These are phyloP conservation scores for Trichoderma hamatum DNA, from an alignment of 2,329 filamentous ascomycete species.

Conservation along the genomic window DNA sequence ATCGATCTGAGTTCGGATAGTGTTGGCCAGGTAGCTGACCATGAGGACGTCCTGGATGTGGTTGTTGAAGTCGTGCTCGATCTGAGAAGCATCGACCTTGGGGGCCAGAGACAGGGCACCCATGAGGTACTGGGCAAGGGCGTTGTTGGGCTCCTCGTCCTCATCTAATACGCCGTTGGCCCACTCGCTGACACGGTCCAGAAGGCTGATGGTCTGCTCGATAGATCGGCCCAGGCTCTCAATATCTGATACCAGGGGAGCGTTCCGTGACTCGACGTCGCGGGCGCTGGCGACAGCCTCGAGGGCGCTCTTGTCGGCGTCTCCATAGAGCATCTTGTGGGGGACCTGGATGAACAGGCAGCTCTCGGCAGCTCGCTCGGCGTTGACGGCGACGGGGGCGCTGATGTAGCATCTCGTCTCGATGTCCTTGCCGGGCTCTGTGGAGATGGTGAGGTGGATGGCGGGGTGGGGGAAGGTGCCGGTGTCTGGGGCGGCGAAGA, in stretches of 20 bases:
- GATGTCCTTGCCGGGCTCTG: slow-evolving; percentile 83
- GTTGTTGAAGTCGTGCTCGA: slow-evolving; percentile 99
- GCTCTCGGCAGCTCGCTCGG: slow-evolving; percentile 92
- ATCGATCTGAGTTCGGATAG: slow-evolving; percentile 98
- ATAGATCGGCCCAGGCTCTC: slow-evolving; percentile 84
- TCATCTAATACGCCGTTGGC: slow-evolving; percentile 94
- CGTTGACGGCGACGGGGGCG: slow-evolving; percentile 89
- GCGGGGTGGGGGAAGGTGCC: slow-evolving; percentile 98
- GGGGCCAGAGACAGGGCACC: slow-evolving; percentile 90
- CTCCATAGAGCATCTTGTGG: slow-evolving; percentile 88
- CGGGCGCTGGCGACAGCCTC: slow-evolving; percentile 84
- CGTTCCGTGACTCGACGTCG: slow-evolving; percentile 73
- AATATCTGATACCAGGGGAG: slow-evolving; percentile 80
- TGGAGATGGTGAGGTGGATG: slow-evolving; percentile 93
- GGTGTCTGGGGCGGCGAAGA: slow-evolving; percentile 95
- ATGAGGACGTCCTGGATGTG: slow-evolving; percentile 99
- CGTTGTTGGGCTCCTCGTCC: slow-evolving; percentile 84
- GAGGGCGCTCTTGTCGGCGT: slow-evolving; percentile 67
- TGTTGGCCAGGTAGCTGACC: slow-evolving; percentile 97
- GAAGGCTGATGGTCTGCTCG: slow-evolving; percentile 83
- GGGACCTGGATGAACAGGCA: slow-evolving; percentile 98
- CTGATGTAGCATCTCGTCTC: slow-evolving; percentile 94
- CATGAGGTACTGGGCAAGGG: slow-evolving; percentile 92
- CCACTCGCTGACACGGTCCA: slow-evolving; percentile 90
- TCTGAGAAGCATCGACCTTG: slow-evolving; percentile 87